phyloP scores from a whole-genome alignment of 2,329 filamentous ascomycete species.

The Alternaria longipes region DNA sequence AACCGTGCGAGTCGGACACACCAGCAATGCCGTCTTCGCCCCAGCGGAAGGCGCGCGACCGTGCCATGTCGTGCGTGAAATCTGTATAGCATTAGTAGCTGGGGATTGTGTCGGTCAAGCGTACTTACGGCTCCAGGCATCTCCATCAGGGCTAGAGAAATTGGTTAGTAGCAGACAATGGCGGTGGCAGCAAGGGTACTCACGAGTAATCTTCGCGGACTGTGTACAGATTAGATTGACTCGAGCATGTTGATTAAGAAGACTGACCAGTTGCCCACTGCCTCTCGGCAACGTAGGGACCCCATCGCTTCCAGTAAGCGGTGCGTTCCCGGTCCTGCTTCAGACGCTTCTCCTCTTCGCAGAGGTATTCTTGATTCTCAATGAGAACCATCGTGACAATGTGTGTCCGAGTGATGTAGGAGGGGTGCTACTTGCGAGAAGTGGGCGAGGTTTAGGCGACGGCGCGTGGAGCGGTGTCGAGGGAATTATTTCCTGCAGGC shows the following conservation, averaged over 20 bases:
- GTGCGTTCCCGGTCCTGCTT: slow-evolving; percentile 82
- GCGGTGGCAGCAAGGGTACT: slow-evolving; percentile 47
- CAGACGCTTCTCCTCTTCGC: slow-evolving; percentile 88
- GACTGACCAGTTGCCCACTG: slow-evolving; percentile 90
- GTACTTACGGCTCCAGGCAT: slow-evolving; percentile 91
- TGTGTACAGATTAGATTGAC: slow-evolving; percentile 52
- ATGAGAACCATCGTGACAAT: slow-evolving; percentile 78
- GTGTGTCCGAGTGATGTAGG: slow-evolving; percentile 18
- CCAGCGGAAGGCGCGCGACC: slow-evolving; percentile 90
- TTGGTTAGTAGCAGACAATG: slow-evolving; percentile 35
- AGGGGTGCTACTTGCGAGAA: slow-evolving; percentile 12
- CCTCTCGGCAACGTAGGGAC: slow-evolving; percentile 89
- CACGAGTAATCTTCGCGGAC: slow-evolving; percentile 91
- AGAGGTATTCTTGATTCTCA: slow-evolving; percentile 86
- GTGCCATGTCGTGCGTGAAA: slow-evolving; percentile 91
- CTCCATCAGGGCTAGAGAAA: slow-evolving; percentile 72
- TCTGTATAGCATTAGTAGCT: slow-evolving; percentile 63
- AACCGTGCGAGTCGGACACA: slow-evolving; percentile 90
- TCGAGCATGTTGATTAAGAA: background rate
- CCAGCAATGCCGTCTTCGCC: slow-evolving; percentile 97
- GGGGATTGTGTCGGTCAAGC: background rate
- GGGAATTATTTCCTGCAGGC: slow-evolving; percentile 29
- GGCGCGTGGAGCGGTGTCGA: slow-evolving; percentile 36
- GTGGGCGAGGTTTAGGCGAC: slow-evolving; percentile 22
- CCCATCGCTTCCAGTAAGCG: slow-evolving; percentile 99